Conservation (phyloP, 2,329 filamentous ascomycete species). For the Fusarium staphyleae region DNA sequence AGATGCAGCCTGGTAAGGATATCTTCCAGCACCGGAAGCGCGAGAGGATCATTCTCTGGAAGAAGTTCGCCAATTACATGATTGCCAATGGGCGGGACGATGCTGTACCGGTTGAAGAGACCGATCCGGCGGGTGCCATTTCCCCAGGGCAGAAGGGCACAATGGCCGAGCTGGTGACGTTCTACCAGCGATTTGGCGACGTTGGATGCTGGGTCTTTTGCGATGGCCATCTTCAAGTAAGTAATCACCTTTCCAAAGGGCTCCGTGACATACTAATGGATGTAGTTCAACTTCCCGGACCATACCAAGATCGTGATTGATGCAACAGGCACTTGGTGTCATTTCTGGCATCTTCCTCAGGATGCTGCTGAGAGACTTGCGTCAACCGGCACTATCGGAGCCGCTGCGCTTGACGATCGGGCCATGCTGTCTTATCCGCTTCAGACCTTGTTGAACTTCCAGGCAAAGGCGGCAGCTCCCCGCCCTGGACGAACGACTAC, state of each 20-base stretch:
- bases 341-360: conserved; percentile 78
- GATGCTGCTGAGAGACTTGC: conserved; percentile 72
- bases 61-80: conserved; percentile 79
- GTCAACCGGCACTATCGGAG: conserved; percentile 69
- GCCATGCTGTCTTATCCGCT: conserved; percentile 75
- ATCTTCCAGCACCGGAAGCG: conserved; percentile 71
- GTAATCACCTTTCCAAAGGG: conserved; percentile 1
- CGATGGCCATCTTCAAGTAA: conserved; percentile 78
- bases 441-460: conserved; percentile 76
- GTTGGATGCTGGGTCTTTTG: conserved; percentile 84
- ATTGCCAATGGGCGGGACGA: conserved; percentile 77
- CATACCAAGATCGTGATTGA: conserved; percentile 86
- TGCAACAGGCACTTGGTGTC: conserved; percentile 74
- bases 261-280: conserved; percentile 31
- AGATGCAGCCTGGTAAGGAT: conserved; percentile 68
- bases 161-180: conserved; percentile 70
- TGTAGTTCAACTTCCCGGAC: conserved; percentile 85
- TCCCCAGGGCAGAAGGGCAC: conserved; percentile 48
- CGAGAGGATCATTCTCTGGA: conserved; percentile 72
- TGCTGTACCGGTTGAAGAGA: conserved; percentile 57
- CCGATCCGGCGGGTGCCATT: conserved; percentile 50
- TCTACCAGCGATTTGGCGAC: conserved; percentile 82
- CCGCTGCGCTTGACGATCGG: conserved; percentile 74
- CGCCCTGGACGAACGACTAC: conserved; percentile 55
- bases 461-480: conserved; percentile 53